Evolutionary conservation across 2,329 filamentous ascomycete species (phyloP).

Genomic region (Alternaria arborescens): DNA sequence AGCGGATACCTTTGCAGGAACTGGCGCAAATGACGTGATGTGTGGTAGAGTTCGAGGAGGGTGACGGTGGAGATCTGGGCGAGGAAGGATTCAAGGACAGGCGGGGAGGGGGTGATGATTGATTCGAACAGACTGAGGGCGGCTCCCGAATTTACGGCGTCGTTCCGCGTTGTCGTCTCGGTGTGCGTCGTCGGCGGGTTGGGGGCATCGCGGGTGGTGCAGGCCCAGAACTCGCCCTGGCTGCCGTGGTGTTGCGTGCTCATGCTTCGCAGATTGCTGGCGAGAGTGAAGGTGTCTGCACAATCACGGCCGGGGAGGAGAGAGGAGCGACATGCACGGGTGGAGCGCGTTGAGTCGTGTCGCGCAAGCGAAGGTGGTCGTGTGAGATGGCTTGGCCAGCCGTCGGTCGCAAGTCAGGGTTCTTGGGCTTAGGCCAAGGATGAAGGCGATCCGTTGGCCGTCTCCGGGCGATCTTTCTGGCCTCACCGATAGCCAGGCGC

Average conservation of each 20-base stretch:
- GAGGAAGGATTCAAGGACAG: constrained; percentile 66
- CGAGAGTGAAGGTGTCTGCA: constrained; percentile 25
- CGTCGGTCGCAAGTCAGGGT: constrained; percentile 16
- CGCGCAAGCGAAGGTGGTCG: constrained; percentile 33
- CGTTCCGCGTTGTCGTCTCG: constrained; percentile 6
- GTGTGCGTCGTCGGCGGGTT: constrained; percentile 6
- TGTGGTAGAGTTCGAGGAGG: constrained; percentile 67
- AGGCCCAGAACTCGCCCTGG: constrained; percentile 31
- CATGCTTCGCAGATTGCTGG: constrained; percentile 37
- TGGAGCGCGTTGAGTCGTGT: constrained; percentile 32
- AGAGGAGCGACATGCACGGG: constrained; percentile 39
- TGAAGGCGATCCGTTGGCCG: constrained; percentile 19
- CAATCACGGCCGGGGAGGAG: constrained; percentile 36
- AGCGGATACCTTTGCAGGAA: constrained; percentile 66
- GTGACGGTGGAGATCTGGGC: constrained; percentile 65
- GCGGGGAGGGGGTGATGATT: constrained; percentile 64
- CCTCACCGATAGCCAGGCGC: constrained; percentile 6
- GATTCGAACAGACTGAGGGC: constrained; percentile 59
- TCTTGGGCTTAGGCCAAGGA: constrained; percentile 16
- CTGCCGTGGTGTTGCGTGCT: constrained; percentile 28
- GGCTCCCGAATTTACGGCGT: constrained; percentile 9
- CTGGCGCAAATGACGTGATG: constrained; percentile 62
- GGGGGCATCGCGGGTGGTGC: constrained; percentile 13
- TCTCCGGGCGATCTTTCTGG: constrained; percentile 12
- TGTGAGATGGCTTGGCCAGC: constrained; percentile 30